Conservation (phyloP, 148 eudicot species). For the Silene uniflora region DNA sequence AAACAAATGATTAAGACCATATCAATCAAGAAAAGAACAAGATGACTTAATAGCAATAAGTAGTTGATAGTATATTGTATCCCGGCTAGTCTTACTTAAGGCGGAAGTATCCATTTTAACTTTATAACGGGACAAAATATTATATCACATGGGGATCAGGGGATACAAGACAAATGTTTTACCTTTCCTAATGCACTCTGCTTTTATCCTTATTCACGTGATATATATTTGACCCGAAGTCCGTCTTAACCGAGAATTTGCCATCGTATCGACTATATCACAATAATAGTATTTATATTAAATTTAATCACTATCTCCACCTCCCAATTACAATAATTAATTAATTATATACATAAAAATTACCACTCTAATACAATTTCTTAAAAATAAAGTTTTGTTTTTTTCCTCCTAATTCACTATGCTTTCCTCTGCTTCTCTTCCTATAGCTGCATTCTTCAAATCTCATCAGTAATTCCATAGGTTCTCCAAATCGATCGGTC, state of each 20-base stretch:
- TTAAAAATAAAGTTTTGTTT: not conserved
- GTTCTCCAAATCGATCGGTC: conserved; percentile 40
- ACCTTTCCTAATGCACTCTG: too few relatives aligned
- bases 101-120: too few relatives aligned
- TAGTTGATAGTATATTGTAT: conserved; percentile 9
- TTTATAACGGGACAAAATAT: too few relatives aligned
- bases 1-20: not conserved
- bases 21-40: conserved; percentile 1
- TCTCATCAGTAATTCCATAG: conserved; percentile 41
- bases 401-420: conserved; percentile 10
- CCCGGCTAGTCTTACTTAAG: too few relatives aligned
- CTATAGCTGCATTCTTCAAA: conserved; percentile 15
- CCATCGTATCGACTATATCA: too few relatives aligned
- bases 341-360: conserved; percentile 21
- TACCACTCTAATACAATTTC: conserved; percentile 13
- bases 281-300: conserved; percentile 11
- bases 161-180: too few relatives aligned
- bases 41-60: not conserved
- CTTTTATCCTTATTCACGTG: too few relatives aligned
- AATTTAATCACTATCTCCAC: conserved; percentile 11
- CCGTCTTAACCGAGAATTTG: too few relatives aligned
- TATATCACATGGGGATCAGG: too few relatives aligned
- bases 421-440: conserved; percentile 18
- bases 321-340: conserved; percentile 28
- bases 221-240: too few relatives aligned